A percentile compares a stretch with the other conserved stretches of the same genome.
phyloP scores from a whole-genome alignment of 371 early-diverging fungal species.

The Mortierella sp. region DNA sequence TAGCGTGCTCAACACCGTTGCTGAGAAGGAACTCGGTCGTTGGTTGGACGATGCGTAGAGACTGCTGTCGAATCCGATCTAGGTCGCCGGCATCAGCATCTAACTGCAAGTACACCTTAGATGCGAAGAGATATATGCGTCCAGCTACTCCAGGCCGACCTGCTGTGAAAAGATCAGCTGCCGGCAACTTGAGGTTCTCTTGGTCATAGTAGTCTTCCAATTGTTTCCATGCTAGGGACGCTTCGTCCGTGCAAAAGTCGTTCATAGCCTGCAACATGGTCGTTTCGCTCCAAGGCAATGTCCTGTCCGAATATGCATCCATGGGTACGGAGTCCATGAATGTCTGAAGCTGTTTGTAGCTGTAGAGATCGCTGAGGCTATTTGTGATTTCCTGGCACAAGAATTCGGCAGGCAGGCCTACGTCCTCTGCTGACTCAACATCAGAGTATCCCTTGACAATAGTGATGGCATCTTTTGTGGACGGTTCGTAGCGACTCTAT shows the following conservation, averaged over 20 bases:
- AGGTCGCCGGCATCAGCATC: neutral
- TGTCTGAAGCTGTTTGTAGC: constrained; percentile 37
- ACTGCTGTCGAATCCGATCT: constrained; percentile 33
- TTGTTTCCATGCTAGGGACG: constrained; percentile 32
- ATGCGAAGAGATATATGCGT: constrained; percentile 36
- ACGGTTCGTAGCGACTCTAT: constrained; percentile 51
- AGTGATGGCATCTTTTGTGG: constrained; percentile 26
- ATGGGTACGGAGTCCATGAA: constrained; percentile 42
- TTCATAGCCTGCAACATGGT: constrained; percentile 25
- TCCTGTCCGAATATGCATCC: constrained; percentile 28
- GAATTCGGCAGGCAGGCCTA: constrained; percentile 26
- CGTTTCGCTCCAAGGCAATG: constrained; percentile 43
- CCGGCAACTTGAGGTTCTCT: neutral
- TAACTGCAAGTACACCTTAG: constrained; percentile 30
- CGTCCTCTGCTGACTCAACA: constrained; percentile 16
- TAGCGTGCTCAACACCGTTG: constrained; percentile 32
- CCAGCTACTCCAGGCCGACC: constrained; percentile 25
- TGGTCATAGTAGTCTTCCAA: constrained; percentile 38
- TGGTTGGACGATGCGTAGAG: constrained; percentile 21
- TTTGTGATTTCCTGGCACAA: constrained; percentile 34
- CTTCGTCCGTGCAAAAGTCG: constrained; percentile 33
- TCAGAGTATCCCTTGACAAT: constrained; percentile 8
- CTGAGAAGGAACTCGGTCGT: constrained; percentile 28
- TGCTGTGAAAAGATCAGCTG: constrained; percentile 14
- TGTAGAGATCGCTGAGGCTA: constrained; percentile 38